Evolutionary conservation across 2,329 filamentous ascomycete genomes (phyloP), one percentile per base, ranked within the genome.

Genomic region (Cercospora berteroae): DNA sequence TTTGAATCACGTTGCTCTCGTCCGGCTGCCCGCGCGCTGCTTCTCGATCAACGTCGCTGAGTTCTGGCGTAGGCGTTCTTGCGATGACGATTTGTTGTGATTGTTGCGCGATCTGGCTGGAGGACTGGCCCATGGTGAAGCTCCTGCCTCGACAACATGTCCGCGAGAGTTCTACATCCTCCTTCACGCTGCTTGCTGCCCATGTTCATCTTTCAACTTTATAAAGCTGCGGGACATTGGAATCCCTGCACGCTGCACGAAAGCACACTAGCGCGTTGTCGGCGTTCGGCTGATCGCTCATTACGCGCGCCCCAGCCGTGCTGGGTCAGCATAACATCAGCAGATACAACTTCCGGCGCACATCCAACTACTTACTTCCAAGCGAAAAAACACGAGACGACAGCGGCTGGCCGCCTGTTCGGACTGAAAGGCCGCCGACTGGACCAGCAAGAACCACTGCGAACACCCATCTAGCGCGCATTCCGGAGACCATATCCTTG

Each of bases 71-170:
- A 18, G 42, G 63, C 31, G 66, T 59, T 27, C 39, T 57, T 20
- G 61, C 60, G 13, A 56, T 18, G 8, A 60, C 64, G 20, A 66
- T 60, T 23, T 67, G 63, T 23, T 63, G 63, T 23, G 66, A 55
- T 23, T 62, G 36, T 18, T 58, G 59, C 29, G 65, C 60, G n/a
- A 68, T 61, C 39, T 70, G 68, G 23, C 66, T 69, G 52, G 64
- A 67, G 27, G 56, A 39, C 57, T 67, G 66, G 13, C 68, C 68
- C 68, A 70, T 70, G 55, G 57, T 50, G 42, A 52, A 61, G 58
- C 59, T 61, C 39, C 59, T 44, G 39, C 36, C 25, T 18, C 23
- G 36, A 50, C 36, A 29, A 8, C 59, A 48, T 48, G 39, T 61
- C 27, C 23, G 39, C 50, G 59, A 18, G 20, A 13, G 6, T 27